A percentile compares a stretch with the other conserved stretches of the same genome.
Conservation (phyloP, 768 basidiomycete genomes). For the Pleurotus platypus region DNA sequence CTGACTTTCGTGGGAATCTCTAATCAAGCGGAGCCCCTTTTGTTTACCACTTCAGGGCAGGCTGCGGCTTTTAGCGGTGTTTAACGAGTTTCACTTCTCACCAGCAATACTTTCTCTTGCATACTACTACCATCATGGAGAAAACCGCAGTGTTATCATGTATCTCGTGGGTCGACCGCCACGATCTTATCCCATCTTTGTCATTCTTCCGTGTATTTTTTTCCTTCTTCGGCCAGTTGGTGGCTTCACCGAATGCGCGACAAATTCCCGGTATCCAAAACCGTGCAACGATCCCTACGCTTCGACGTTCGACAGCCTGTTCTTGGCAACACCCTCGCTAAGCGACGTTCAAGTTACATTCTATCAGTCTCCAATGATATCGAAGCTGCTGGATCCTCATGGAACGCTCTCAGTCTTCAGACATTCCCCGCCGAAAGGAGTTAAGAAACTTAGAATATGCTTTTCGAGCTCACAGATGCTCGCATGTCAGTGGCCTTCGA, state of each 20-base stretch:
- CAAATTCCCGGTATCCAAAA: not conserved
- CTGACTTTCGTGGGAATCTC: constrained; percentile 1
- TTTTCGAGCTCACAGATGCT: too few relatives aligned
- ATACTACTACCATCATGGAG: not conserved
- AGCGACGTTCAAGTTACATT: too few relatives aligned
- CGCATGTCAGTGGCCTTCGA: too few relatives aligned
- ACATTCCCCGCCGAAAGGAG: too few relatives aligned
- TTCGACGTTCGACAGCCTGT: too few relatives aligned
- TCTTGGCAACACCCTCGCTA: too few relatives aligned
- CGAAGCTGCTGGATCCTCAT: too few relatives aligned
- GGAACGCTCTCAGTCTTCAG: too few relatives aligned
- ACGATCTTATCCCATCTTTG: not conserved
- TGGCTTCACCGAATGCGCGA: not conserved
- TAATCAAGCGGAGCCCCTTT: constrained; percentile 2
- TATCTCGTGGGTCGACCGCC: not conserved
- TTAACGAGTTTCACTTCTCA: not conserved
- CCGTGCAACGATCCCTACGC: too few relatives aligned
- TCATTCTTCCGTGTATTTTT: not conserved
- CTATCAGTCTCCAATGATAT: too few relatives aligned
- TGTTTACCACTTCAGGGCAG: constrained; percentile 2
- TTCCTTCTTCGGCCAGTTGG: not conserved
- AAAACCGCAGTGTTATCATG: not conserved
- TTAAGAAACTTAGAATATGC: too few relatives aligned
- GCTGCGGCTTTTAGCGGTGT: constrained; percentile 8
- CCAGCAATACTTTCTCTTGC: not conserved